A percentile compares a stretch with the other conserved stretches of the same genome.
These are phyloP conservation scores for Aspergillus taichungensis DNA, from an alignment of 495 filamentous ascomycete genomes.

Conservation along the genomic window DNA sequence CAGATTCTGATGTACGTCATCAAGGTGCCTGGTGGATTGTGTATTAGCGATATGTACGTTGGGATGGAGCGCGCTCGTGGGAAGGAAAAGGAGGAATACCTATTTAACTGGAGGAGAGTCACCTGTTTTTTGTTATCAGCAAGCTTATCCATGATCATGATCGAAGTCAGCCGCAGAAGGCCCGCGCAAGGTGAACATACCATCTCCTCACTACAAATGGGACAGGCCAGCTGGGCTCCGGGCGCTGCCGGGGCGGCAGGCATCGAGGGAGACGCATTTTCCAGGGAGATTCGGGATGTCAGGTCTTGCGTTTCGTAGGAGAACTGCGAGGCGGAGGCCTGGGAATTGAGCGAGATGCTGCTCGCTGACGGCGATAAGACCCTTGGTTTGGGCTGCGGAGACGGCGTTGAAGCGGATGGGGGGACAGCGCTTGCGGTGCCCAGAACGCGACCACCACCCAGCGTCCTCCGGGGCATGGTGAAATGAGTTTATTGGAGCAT, in stretches of 20 bases:
- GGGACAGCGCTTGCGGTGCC: slow-evolving; percentile 72
- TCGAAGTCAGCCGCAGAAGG: not conserved
- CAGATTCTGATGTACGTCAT: slow-evolving; percentile 89
- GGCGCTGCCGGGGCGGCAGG: slow-evolving; percentile 44
- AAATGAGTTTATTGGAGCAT: slow-evolving; percentile 28
- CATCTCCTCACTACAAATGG: slow-evolving; percentile 97
- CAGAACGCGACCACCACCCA: slow-evolving; percentile 82
- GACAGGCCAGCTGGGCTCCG: slow-evolving; percentile 68
- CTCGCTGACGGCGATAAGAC: slow-evolving; percentile 52
- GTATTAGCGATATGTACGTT: no score
- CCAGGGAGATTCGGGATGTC: slow-evolving; percentile 47
- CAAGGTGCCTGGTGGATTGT: slow-evolving; percentile 58
- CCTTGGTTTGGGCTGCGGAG: slow-evolving; percentile 45
- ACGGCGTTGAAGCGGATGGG: slow-evolving; percentile 51
- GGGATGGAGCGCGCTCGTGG: slow-evolving; percentile 10
- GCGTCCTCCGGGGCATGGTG: slow-evolving; percentile 70
- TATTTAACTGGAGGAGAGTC: slow-evolving; percentile 85
- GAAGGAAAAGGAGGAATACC: slow-evolving; percentile 36
- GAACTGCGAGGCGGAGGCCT: slow-evolving; percentile 50
- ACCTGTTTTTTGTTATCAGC: slow-evolving; percentile 42
- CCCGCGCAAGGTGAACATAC: slow-evolving; percentile 28
- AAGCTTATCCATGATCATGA: slow-evolving; percentile 6
- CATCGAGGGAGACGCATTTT: slow-evolving; percentile 40
- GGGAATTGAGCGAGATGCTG: slow-evolving; percentile 52
- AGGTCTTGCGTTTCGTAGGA: slow-evolving; percentile 51